phyloP scores from a whole-genome alignment of 164 flowering plant genomes.

The Vitis rupestris region DNA sequence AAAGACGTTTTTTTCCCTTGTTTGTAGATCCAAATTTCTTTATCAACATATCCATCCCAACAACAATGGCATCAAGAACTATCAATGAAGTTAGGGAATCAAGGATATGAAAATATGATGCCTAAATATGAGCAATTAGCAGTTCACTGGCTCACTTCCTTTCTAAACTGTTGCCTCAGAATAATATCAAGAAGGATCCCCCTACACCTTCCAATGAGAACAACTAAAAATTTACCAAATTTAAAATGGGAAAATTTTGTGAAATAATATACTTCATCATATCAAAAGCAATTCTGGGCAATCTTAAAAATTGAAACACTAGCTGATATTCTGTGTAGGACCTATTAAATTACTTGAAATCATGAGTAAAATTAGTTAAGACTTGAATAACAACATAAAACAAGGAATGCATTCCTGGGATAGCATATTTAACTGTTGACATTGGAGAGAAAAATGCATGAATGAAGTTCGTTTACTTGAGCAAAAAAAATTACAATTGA shows the following conservation, averaged over 20 bases:
- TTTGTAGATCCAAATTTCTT: constrained; percentile 77
- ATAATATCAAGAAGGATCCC: neutral
- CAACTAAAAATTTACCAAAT: neutral
- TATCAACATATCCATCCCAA: constrained; percentile 93
- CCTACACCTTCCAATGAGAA: neutral
- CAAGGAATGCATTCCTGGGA: no score
- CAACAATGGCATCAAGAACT: constrained; percentile 96
- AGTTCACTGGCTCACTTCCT: neutral
- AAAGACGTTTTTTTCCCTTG: constrained; percentile 93
- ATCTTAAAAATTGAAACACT: no score
- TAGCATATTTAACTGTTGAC: no score
- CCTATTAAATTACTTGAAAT: neutral
- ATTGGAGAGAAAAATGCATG: neutral
- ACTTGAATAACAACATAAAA: no score
- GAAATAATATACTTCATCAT: neutral
- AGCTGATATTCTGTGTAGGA: neutral
- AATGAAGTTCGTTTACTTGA: neutral
- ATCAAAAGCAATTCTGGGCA: neutral
- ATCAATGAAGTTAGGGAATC: constrained; percentile 51
- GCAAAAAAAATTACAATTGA: neutral
- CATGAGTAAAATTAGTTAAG: no score
- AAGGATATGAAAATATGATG: constrained; percentile 1
- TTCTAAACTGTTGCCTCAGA: neutral
- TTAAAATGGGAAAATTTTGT: neutral
- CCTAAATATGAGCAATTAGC: neutral